Evolutionary conservation across 345 rosid species (phyloP), one percentile per base, ranked within the genome.

Genomic region (Pseudoturritis turrita): DNA sequence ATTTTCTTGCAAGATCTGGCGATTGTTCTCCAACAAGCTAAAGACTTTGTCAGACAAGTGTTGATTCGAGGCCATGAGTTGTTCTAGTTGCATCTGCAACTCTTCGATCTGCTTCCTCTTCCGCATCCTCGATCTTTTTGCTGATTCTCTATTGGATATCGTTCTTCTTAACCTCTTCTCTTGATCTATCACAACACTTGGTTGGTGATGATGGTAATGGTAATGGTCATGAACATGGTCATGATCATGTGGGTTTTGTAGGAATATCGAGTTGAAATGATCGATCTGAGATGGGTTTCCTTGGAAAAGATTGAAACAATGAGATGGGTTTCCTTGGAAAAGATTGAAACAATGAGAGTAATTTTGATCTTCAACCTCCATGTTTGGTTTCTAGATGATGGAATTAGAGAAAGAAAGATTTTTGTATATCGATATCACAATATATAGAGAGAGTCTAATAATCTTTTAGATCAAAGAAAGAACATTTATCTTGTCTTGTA

Each of bases 101-200:
- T 78, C 86, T 71, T 89, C 88, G 14, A 87, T 82, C 36, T 72
- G 89, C 75, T 72, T 84, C 86, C 79, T 87, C 82, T 81, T 86
- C 22, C 88, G 81, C 79, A 87, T 79, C 23, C 96, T 53, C 0
- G 85, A 83, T 72, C 88, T 79, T 73, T 85, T 73, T 11, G 92
- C 89, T 7, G 90, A 84, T 78, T 87, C 96, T 46, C 89, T 62
- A 77, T 87, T 89, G 3, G 87, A 84, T 65, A 76, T 80, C 79
- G 75, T 82, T 77, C 92, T 80, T 52, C 80, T 89, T 14, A 83
- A 65, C 78, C 79, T 81, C 72, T 71, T 87, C 65, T 85, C 96
- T 62, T 62, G 37, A 19, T 83, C 55, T 17, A 62, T 12, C 13
- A 71, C 58, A 26, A 64, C 64, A 26, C 57, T 69, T 5, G 22